phyloP scores from a whole-genome alignment of 345 rosid species.

The Melastoma malabathricum region DNA sequence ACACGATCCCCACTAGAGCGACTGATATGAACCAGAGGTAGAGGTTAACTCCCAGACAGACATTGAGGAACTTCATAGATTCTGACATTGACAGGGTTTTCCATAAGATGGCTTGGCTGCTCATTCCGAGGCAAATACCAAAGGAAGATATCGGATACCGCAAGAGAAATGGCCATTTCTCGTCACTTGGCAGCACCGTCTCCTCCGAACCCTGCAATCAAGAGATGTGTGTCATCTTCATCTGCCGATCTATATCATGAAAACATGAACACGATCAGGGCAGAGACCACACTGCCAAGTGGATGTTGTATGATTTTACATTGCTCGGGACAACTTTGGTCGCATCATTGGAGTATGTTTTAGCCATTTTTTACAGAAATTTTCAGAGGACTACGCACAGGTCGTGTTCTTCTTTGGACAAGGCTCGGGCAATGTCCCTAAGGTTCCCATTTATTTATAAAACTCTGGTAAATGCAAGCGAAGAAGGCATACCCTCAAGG shows the following conservation, averaged over 20 bases:
- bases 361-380: no score
- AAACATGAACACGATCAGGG: background rate
- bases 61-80: constrained; percentile 60
- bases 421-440: background rate
- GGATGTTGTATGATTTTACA: no score
- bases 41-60: constrained; percentile 27
- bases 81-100: constrained; percentile 51
- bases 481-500: constrained; percentile 43
- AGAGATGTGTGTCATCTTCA: background rate
- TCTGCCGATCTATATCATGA: background rate
- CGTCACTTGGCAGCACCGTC: constrained; percentile 63
- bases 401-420: background rate
- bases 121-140: constrained; percentile 83
- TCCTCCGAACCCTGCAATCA: constrained; percentile 49
- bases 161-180: constrained; percentile 82
- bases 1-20: constrained; percentile 32
- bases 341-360: no score
- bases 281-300: no score
- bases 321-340: no score
- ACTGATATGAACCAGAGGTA: constrained; percentile 61
- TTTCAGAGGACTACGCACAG: no score
- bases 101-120: constrained; percentile 93
- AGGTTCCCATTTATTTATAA: no score
- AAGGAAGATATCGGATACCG: constrained; percentile 64
- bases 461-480: no score